Conservation (phyloP, 768 basidiomycete species). For the Neoboletus subvelutipes region DNA sequence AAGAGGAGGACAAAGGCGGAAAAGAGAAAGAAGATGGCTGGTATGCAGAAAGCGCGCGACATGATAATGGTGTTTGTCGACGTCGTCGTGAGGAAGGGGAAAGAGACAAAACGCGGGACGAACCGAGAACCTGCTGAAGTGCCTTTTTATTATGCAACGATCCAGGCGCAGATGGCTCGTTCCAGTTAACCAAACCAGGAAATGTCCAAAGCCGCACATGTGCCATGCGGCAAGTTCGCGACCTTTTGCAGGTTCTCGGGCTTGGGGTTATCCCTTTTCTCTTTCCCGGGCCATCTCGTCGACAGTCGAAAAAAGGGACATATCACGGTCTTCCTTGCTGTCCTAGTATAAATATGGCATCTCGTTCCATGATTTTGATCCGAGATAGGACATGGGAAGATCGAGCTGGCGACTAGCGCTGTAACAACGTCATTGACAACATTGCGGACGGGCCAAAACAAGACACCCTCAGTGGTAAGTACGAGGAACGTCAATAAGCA, state of each 20-base stretch:
- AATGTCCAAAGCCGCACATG: conserved; percentile 1
- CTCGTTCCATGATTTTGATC: background rate
- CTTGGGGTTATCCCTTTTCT: background rate
- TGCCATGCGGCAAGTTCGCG: background rate
- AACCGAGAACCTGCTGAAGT: background rate
- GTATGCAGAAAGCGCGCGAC: conserved; percentile 58
- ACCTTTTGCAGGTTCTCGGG: background rate
- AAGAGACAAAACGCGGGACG: conserved; percentile 1
- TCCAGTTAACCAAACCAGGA: conserved; percentile 4
- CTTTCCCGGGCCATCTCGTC: background rate
- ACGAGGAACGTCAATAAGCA: background rate
- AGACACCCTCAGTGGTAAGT: background rate
- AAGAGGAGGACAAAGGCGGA: conserved; percentile 65
- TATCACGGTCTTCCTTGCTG: background rate
- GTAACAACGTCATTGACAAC: background rate
- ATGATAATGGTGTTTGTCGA: conserved; percentile 23
- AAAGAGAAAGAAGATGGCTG: conserved; percentile 56
- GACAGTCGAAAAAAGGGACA: background rate
- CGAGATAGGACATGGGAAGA: background rate
- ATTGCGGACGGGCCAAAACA: background rate
- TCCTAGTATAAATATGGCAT: background rate
- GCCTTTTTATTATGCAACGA: conserved; percentile 20
- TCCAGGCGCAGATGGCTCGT: background rate
- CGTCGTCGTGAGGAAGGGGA: conserved; percentile 4
- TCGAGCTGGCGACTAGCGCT: background rate